Base-by-base conservation (phyloP, 768 basidiomycete species). In the Coprinellus micaceus region DNA sequence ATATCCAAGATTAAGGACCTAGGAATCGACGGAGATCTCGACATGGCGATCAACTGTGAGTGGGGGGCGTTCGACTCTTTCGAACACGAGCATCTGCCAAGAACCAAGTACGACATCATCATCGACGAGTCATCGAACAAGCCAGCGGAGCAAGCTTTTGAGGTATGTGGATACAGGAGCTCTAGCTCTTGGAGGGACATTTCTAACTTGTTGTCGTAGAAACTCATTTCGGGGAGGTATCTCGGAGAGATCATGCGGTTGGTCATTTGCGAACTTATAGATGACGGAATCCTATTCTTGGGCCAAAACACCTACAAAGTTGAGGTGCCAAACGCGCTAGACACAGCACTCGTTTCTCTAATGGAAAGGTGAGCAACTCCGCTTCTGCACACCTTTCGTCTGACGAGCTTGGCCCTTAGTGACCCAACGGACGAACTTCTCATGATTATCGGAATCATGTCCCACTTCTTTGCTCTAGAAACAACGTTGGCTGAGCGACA, bases 271-370 rank as follows among this genome's bases (percentile, higher is more conserved):
- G 96, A 99, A 70, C 85, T 99, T 48, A 94, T 97, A 67, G 95
- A 97, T 67, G 89, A 94, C 62, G 97, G 96, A 71, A 90, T 95
- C 19, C 82, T 99, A 52, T 99, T 99, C 85, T 82, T 97, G 28
- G 95, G 97, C 24, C 96, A 99, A 73, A 93, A 96, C 70, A 97
- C 96, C 1, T 98, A 98, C 82, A 98, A 98, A 77, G 83, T 99
- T 37, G 95, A 98, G 73, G 91, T 82, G 61, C 84, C 94, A 19
- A 94, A 94, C 69, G 86, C 82, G 26, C 86, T 99, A 64, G 96
- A 99, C 70, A 99, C 97, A 2, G 95, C 96, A 1, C 98, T 98
- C 78, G 75, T 99, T 59, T 95, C 93, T 40, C 78, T 98, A 43
- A 97, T 99, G 88, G 96, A 98, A 75, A 91, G 86, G 93, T 89